A percentile compares a stretch with the other conserved stretches of the same genome.
phyloP scores from a whole-genome alignment of 78 protist genomes.

The Protostelium mycophagum region DNA sequence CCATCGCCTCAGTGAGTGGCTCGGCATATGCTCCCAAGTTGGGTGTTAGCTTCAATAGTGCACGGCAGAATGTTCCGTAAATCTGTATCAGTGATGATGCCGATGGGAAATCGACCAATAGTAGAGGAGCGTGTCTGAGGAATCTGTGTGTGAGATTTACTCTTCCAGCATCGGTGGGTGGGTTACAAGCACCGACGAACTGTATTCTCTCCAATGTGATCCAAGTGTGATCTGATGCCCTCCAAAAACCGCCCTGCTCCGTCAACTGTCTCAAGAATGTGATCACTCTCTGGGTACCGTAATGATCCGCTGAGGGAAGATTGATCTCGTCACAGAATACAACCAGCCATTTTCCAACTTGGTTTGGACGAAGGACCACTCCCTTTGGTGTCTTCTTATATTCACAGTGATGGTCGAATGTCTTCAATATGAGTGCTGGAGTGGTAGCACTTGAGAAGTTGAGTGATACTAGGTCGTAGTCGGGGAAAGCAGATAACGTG shows the following conservation, averaged over 20 bases:
- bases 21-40: constrained; percentile 67
- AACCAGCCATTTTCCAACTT: constrained; percentile 83
- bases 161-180: constrained; percentile 99
- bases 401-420: constrained; percentile 83
- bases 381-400: constrained; percentile 72
- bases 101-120: constrained; percentile 97
- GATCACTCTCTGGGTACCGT: constrained; percentile 96
- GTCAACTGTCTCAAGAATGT: constrained; percentile 91
- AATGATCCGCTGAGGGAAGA: constrained; percentile 91
- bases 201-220: constrained; percentile 85
- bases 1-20: constrained; percentile 92
- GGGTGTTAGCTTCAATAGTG: constrained; percentile 76
- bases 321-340: constrained; percentile 97
- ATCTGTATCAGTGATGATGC: constrained; percentile 83
- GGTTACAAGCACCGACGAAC: constrained; percentile 96
- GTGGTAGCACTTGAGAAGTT: constrained; percentile 89
- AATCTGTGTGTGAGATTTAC: constrained; percentile 84
- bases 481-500: constrained; percentile 72
- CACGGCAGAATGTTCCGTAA: constrained; percentile 95
- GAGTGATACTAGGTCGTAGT: constrained; percentile 81
- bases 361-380: constrained; percentile 56
- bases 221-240: constrained; percentile 73
- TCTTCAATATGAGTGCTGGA: constrained; percentile 81
- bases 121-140: constrained; percentile 87
- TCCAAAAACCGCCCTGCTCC: constrained; percentile 96